These are phyloP conservation scores for Phaeophleospora eucalypticola DNA, from an alignment of 2,329 filamentous ascomycete species.

Conservation along the genomic window DNA sequence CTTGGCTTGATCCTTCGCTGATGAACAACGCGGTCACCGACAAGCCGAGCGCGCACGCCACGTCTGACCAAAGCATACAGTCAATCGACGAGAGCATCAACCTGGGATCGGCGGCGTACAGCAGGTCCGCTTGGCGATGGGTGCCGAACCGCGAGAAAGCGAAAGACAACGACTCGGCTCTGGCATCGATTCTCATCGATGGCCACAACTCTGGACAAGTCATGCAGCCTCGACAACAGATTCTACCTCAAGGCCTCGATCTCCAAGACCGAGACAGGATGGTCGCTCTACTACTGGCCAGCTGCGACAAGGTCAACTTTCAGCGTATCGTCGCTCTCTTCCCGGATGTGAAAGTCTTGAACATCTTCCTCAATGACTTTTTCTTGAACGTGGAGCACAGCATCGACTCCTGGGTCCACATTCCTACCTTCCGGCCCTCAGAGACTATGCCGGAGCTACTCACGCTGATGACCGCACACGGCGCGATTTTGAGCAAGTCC, in stretches of 20 bases:
- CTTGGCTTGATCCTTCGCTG: slow-evolving; percentile 18
- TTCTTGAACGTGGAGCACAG: slow-evolving; percentile 20
- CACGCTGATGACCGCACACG: slow-evolving; percentile 17
- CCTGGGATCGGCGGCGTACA: slow-evolving; percentile 17
- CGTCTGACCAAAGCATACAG: slow-evolving; percentile 11
- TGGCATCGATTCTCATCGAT: slow-evolving; percentile 15
- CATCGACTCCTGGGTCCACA: slow-evolving; percentile 21
- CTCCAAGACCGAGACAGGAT: slow-evolving; percentile 16
- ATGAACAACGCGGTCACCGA: slow-evolving; percentile 5
- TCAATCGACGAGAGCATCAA: slow-evolving; percentile 22
- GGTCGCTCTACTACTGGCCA: slow-evolving; percentile 17
- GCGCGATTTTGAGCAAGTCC: slow-evolving; percentile 17
- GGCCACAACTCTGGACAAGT: slow-evolving; percentile 13
- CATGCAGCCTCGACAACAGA: slow-evolving; percentile 5
- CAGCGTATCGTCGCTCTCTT: slow-evolving; percentile 19
- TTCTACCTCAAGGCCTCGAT: slow-evolving; percentile 11
- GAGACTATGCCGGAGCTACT: slow-evolving; percentile 15
- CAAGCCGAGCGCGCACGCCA: slow-evolving; percentile 3
- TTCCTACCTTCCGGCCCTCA: slow-evolving; percentile 13
- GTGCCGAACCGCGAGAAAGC: slow-evolving; percentile 16
- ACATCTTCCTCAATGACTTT: slow-evolving; percentile 19
- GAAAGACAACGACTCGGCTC: slow-evolving; percentile 12
- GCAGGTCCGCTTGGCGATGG: slow-evolving; percentile 20
- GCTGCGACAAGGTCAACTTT: slow-evolving; percentile 18
- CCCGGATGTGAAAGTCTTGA: slow-evolving; percentile 14